Conservation (phyloP, 192 early-diverging fungal species). For the Coemansia sp. region DNA sequence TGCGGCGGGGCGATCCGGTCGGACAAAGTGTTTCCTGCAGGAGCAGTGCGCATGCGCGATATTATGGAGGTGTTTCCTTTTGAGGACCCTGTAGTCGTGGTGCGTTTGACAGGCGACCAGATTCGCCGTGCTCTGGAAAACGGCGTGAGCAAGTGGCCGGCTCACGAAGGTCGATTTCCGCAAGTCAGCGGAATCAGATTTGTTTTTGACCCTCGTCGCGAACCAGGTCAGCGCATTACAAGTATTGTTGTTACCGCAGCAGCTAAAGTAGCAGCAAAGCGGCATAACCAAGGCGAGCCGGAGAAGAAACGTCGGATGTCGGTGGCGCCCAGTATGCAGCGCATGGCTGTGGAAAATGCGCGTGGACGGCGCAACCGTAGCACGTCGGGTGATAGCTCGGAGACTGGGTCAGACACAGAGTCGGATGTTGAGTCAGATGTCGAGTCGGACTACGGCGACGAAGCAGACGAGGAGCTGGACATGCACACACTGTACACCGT, state of each 20-base stretch:
- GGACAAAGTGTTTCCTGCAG: constrained; percentile 57
- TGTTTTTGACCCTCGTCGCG: constrained; percentile 56
- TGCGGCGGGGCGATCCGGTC: constrained; percentile 67
- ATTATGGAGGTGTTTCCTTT: constrained; percentile 70
- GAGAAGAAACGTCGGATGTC: background rate
- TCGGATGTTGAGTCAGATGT: constrained; percentile 20
- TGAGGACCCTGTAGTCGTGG: constrained; percentile 65
- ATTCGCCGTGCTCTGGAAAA: constrained; percentile 65
- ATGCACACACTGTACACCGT: constrained; percentile 54
- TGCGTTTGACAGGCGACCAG: constrained; percentile 61
- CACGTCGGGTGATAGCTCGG: constrained; percentile 6
- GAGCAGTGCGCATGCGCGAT: constrained; percentile 60
- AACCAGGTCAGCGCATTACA: constrained; percentile 55
- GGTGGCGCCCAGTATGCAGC: constrained; percentile 17
- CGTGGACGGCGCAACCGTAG: constrained; percentile 10
- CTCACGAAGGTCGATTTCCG: constrained; percentile 70
- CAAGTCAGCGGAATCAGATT: constrained; percentile 64
- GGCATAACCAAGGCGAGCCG: background rate
- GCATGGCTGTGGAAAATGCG: constrained; percentile 23
- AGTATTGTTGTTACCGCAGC: constrained; percentile 46
- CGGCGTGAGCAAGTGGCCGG: constrained; percentile 64
- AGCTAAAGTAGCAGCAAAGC: constrained; percentile 26
- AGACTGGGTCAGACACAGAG: background rate
- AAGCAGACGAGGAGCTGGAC: constrained; percentile 53
- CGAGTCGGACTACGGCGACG: constrained; percentile 34